phyloP scores from a whole-genome alignment of 768 basidiomycete species.

The Inosperma sp. region DNA sequence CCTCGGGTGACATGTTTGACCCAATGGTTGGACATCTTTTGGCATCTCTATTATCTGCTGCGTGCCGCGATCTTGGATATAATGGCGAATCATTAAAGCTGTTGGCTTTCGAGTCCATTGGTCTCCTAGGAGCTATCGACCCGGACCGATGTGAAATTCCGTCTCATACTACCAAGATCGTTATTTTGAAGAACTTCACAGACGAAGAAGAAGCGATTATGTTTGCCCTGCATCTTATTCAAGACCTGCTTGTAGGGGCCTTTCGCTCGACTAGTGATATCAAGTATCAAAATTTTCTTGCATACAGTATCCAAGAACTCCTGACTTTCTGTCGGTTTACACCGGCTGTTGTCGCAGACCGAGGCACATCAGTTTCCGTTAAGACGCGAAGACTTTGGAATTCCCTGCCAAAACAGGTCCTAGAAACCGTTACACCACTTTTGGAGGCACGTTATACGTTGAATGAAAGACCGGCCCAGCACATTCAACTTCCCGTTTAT shows the following conservation, averaged over 20 bases:
- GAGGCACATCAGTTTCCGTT: constrained; percentile 47
- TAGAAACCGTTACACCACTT: constrained; percentile 83
- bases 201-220: constrained; percentile 69
- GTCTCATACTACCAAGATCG: constrained; percentile 54
- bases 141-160: constrained; percentile 84
- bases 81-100: constrained; percentile 60
- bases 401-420: constrained; percentile 70
- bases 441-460: constrained; percentile 65
- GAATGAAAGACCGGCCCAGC: constrained; percentile 36
- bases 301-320: constrained; percentile 89
- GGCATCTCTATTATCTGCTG: constrained; percentile 59
- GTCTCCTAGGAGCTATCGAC: constrained; percentile 88
- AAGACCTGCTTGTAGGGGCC: constrained; percentile 79
- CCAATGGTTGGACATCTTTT: constrained; percentile 65
- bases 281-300: constrained; percentile 82
- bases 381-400: constrained; percentile 78
- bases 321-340: constrained; percentile 84
- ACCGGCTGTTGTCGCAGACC: constrained; percentile 59
- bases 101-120: constrained; percentile 85
- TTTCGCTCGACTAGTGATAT: constrained; percentile 95
- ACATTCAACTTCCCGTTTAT: constrained; percentile 72
- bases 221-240: constrained; percentile 85
- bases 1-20: constrained; percentile 86
- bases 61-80: constrained; percentile 70
- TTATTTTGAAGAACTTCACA: constrained; percentile 75